These are phyloP conservation scores for Saccharomycopsis capsularis DNA, from an alignment of 805 yeast species.

Conservation along the genomic window DNA sequence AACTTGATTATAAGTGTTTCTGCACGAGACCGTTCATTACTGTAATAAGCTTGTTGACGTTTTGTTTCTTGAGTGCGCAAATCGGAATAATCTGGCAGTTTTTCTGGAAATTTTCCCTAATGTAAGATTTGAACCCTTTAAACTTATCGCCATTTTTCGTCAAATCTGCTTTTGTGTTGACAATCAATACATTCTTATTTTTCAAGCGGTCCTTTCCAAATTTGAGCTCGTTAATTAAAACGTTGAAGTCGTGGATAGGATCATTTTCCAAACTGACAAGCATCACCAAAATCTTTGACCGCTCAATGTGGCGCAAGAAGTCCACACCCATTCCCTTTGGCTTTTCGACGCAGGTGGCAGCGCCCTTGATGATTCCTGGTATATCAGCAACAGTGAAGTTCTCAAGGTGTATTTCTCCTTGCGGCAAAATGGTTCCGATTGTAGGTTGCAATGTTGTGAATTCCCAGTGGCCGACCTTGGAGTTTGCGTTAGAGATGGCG, in stretches of 20 bases:
- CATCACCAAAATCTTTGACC: slow-evolving; percentile 85
- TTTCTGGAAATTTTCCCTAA: slow-evolving; percentile 27
- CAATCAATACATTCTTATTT: slow-evolving; percentile 61
- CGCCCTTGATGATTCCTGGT: slow-evolving; percentile 92
- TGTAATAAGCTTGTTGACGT: slow-evolving; percentile 40
- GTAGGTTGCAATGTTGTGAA: slow-evolving; percentile 92
- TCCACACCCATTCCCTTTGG: slow-evolving; percentile 93
- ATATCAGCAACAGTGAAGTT: slow-evolving; percentile 91
- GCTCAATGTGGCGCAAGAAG: slow-evolving; percentile 84
- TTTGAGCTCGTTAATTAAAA: slow-evolving; percentile 58
- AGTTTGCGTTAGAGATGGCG: slow-evolving; percentile 83
- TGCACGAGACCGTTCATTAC: slow-evolving; percentile 1
- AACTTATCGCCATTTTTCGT: slow-evolving; percentile 44
- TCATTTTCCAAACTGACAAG: slow-evolving; percentile 69
- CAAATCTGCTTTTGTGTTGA: slow-evolving; percentile 93
- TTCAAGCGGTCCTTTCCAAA: slow-evolving; percentile 50
- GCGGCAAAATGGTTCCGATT: slow-evolving; percentile 79
- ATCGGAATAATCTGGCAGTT: slow-evolving; percentile 76
- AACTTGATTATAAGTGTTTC: no score
- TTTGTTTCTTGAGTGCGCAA: slow-evolving; percentile 69
- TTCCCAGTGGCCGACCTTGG: slow-evolving; percentile 94
- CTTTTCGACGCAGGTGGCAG: slow-evolving; percentile 39
- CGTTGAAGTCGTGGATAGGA: slow-evolving; percentile 60
- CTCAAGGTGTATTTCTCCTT: slow-evolving; percentile 37
- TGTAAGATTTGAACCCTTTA: slow-evolving; percentile 36